Conservation (phyloP, 257 asterid species). For the Nicotiana tabacum region DNA sequence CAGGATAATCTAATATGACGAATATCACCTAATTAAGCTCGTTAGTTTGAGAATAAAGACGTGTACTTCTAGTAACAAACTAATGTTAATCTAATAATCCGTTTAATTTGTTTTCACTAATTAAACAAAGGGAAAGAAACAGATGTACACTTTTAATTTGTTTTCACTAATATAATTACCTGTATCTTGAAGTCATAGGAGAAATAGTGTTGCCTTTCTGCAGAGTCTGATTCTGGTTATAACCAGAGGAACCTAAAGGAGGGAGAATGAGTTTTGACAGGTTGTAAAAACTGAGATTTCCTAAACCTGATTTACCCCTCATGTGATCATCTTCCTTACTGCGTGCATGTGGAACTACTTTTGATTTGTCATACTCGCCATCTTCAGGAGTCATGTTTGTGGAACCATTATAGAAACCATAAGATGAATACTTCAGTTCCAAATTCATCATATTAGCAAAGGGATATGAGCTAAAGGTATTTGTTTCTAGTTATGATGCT, state of each 20-base stretch:
- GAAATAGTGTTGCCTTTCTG: slow-evolving; percentile 35
- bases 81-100: not conserved
- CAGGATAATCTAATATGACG: no score
- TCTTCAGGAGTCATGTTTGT: not conserved
- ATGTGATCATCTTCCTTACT: not conserved
- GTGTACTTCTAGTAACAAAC: not conserved
- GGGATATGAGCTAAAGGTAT: not conserved
- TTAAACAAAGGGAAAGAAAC: not conserved
- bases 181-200: slow-evolving; percentile 71
- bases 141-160: not conserved
- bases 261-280: slow-evolving; percentile 69
- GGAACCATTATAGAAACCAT: not conserved
- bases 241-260: slow-evolving; percentile 63
- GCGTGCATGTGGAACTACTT: not conserved
- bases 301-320: not conserved
- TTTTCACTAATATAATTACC: slow-evolving; percentile 27
- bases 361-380: not conserved
- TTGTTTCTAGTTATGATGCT: not conserved
- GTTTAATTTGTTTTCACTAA: not conserved
- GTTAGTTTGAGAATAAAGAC: not conserved
- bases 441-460: not conserved
- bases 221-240: slow-evolving; percentile 5
- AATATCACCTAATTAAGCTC: not conserved
- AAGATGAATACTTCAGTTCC: not conserved
- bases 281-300: slow-evolving; percentile 7